Evolutionary conservation across 2,329 filamentous ascomycete species (phyloP).

Genomic region (Lasiodiplodia gonubiensis): DNA sequence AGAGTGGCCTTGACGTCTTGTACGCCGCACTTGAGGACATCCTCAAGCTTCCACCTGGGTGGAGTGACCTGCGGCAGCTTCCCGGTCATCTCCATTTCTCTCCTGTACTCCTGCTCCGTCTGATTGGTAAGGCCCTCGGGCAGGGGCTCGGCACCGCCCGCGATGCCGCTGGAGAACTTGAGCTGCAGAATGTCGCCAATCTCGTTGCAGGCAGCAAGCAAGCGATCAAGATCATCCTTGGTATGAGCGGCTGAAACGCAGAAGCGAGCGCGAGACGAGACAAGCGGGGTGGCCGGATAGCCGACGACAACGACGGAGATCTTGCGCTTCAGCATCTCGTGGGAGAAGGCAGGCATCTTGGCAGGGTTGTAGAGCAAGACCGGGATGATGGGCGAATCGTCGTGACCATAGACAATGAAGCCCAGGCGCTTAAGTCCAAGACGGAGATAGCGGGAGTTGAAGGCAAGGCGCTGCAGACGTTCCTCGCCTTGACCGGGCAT

Average conservation of each 20-base stretch:
- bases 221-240: conserved; percentile 93
- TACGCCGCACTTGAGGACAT: conserved; percentile 74
- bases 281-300: conserved; percentile 93
- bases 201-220: conserved; percentile 89
- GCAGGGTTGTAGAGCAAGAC: conserved; percentile 96
- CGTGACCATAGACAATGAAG: conserved; percentile 95
- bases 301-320: conserved; percentile 97
- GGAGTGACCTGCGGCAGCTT: conserved; percentile 59
- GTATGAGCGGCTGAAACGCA: conserved; percentile 96
- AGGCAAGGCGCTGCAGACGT: conserved; percentile 91
- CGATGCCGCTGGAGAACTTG: conserved; percentile 96
- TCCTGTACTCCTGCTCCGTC: conserved; percentile 59
- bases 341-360: conserved; percentile 97
- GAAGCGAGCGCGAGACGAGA: conserved; percentile 93
- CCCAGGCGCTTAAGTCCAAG: conserved; percentile 95
- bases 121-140: conserved; percentile 73
- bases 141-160: conserved; percentile 80
- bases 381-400: conserved; percentile 96
- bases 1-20: conserved; percentile 76
- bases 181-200: conserved; percentile 90
- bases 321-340: conserved; percentile 97
- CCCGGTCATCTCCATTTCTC: conserved; percentile 55
- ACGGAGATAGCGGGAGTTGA: conserved; percentile 98
- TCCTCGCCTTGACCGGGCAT: conserved; percentile 92
- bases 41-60: conserved; percentile 79